Evolutionary conservation across 257 asterid genomes (phyloP).

Genomic region (Forsythia suspensa): DNA sequence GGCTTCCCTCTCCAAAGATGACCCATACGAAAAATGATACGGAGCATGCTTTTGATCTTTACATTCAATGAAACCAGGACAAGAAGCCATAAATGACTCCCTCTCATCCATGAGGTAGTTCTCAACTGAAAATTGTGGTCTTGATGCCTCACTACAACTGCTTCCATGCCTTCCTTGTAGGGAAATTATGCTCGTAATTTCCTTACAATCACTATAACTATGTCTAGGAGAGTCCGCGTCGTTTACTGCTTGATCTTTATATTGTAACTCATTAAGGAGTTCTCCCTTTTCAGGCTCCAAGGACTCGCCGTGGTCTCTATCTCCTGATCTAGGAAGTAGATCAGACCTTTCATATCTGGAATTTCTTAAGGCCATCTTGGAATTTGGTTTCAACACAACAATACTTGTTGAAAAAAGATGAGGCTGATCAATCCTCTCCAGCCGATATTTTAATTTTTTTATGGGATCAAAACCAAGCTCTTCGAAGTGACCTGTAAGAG

Average conservation of each 20-base stretch:
- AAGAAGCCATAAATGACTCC: not conserved
- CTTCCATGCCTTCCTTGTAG: constrained; percentile 19
- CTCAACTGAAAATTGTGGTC: constrained; percentile 15
- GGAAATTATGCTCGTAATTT: constrained; percentile 16
- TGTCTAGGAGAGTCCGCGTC: constrained; percentile 17
- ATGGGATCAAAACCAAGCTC: constrained; percentile 21
- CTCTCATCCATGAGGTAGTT: constrained; percentile 2
- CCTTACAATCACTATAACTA: constrained; percentile 12
- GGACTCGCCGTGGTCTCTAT: constrained; percentile 7
- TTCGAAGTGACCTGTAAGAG: constrained; percentile 11
- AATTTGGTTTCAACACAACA: constrained; percentile 28
- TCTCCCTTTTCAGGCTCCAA: constrained; percentile 23
- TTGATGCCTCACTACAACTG: constrained; percentile 19
- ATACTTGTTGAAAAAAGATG: constrained; percentile 18
- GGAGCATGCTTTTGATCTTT: constrained; percentile 6
- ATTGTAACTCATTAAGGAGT: not conserved
- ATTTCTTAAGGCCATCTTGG: constrained; percentile 18
- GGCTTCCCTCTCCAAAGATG: constrained; percentile 21
- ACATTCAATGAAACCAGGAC: constrained; percentile 5
- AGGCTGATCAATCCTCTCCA: constrained; percentile 19
- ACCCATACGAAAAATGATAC: constrained; percentile 12
- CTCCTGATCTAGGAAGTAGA: constrained; percentile 6
- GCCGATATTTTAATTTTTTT: constrained; percentile 16
- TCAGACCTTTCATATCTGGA: constrained; percentile 16
- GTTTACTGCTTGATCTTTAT: constrained; percentile 7